Evolutionary conservation across 805 yeast genomes (phyloP).

Genomic region (Alloascoidea hylecoeti): DNA sequence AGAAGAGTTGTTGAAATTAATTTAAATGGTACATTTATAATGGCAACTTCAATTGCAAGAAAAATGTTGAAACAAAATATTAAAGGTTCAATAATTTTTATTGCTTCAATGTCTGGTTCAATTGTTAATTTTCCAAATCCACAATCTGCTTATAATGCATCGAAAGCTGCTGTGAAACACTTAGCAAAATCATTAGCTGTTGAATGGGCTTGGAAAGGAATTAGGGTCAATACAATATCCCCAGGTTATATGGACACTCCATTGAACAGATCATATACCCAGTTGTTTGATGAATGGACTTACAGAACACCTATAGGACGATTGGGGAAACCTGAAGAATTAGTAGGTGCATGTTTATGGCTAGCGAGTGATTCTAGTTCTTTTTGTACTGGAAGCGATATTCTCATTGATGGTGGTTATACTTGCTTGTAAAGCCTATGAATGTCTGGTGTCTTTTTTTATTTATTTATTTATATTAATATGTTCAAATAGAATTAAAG

Average conservation of each 20-base stretch:
- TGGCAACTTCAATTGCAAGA: conserved; percentile 55
- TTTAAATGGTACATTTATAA: conserved; percentile 55
- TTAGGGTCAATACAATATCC: conserved; percentile 57
- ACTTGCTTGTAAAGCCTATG: conserved; percentile 8
- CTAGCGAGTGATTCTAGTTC: conserved; percentile 57
- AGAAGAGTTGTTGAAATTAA: conserved; percentile 52
- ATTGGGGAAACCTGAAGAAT: conserved; percentile 47
- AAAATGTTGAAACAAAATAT: conserved; percentile 46
- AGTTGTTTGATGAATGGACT: conserved; percentile 25
- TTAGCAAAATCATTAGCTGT: conserved; percentile 56
- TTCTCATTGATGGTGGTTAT: conserved; percentile 56
- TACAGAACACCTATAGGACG: conserved; percentile 42
- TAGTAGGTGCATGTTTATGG: conserved; percentile 54
- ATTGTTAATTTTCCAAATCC: conserved; percentile 61
- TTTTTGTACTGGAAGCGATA: conserved; percentile 52
- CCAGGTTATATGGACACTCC: conserved; percentile 68
- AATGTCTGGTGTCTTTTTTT: too few species aligned
- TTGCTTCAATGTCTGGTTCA: conserved; percentile 70
- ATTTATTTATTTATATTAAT: too few species aligned
- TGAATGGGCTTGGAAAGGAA: conserved; percentile 59
- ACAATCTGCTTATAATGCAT: conserved; percentile 61
- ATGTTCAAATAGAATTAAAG: too few species aligned
- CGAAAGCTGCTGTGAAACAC: conserved; percentile 66
- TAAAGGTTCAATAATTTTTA: conserved; percentile 54
- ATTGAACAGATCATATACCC: conserved; percentile 25